These are phyloP conservation scores for Aciculosporium take DNA, from an alignment of 2,329 filamentous ascomycete genomes.

Conservation along the genomic window DNA sequence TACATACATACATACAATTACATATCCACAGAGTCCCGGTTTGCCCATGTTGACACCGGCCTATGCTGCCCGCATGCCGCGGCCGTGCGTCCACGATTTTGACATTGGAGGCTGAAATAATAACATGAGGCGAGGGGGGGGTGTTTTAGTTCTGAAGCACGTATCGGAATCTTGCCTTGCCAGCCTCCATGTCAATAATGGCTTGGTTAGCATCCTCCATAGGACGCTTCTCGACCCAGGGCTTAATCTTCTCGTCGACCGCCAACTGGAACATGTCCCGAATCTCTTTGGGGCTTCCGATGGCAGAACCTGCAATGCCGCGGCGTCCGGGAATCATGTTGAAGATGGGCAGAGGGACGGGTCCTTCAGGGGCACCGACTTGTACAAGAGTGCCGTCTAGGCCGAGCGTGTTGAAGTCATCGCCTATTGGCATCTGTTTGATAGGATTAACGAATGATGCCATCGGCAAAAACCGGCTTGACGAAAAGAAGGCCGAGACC, in stretches of 20 bases:
- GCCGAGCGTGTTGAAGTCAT: slow-evolving; percentile 46
- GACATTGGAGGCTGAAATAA: too few species aligned
- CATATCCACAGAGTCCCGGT: too few species aligned
- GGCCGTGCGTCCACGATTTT: background rate
- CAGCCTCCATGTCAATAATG: slow-evolving; percentile 40
- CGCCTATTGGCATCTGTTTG: slow-evolving; percentile 39
- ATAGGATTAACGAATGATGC: background rate
- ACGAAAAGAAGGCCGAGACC: too few species aligned
- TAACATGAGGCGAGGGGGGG: background rate
- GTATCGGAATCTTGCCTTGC: slow-evolving; percentile 36
- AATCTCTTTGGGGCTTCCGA: slow-evolving; percentile 42
- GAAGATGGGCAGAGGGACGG: slow-evolving; percentile 16
- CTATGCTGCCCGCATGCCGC: too few species aligned
- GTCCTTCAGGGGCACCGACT: slow-evolving; percentile 31
- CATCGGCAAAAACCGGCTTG: background rate
- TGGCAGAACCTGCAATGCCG: slow-evolving; percentile 29
- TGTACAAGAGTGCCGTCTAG: slow-evolving; percentile 49
- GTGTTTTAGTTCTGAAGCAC: slow-evolving; percentile 26
- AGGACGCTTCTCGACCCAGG: slow-evolving; percentile 39
- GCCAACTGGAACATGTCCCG: slow-evolving; percentile 44
- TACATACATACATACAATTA: too few species aligned
- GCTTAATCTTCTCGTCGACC: slow-evolving; percentile 38
- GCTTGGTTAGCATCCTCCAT: slow-evolving; percentile 43
- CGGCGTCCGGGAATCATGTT: slow-evolving; percentile 40
- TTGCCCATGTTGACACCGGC: too few species aligned